A percentile compares a stretch with the other conserved stretches of the same genome.
Conservation (phyloP, 2,329 filamentous ascomycete species). For the Ascosphaera apis region DNA sequence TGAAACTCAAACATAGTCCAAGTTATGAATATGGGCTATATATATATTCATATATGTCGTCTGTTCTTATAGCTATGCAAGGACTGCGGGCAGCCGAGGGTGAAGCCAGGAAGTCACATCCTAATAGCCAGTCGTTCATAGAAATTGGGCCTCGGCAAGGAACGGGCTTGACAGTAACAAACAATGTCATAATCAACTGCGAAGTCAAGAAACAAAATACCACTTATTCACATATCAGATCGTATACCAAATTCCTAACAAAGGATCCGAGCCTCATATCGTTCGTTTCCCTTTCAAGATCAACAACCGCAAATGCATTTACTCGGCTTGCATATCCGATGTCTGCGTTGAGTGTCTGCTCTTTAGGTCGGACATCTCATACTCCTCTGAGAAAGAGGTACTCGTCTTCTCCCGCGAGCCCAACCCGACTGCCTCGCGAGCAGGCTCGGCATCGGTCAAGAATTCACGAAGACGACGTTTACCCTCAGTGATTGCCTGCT, state of each 20-base stretch:
- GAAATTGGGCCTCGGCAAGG: too few species aligned
- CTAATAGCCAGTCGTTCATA: too few species aligned
- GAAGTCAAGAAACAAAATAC: neutral
- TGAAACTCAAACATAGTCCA: too few species aligned
- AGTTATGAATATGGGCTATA: too few species aligned
- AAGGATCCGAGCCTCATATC: slow-evolving; percentile 12
- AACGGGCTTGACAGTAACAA: neutral
- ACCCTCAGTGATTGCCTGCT: slow-evolving; percentile 71
- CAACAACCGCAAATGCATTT: slow-evolving; percentile 4
- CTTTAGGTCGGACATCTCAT: slow-evolving; percentile 30
- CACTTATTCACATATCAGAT: too few species aligned
- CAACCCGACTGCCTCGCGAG: slow-evolving; percentile 63
- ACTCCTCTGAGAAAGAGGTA: slow-evolving; percentile 23
- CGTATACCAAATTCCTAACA: neutral
- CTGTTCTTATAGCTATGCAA: too few species aligned
- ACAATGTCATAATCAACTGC: neutral
- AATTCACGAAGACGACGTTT: slow-evolving; percentile 84
- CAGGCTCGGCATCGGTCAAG: slow-evolving; percentile 65
- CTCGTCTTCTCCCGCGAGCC: slow-evolving; percentile 20
- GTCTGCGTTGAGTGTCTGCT: slow-evolving; percentile 6
- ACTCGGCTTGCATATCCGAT: slow-evolving; percentile 2
- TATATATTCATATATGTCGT: too few species aligned
- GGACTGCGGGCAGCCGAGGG: slow-evolving; percentile 3
- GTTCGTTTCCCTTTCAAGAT: slow-evolving; percentile 12
- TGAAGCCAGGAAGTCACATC: too few species aligned